These are phyloP conservation scores for Arabidopsis thaliana DNA, from an alignment of 345 rosid species.

Conservation along the genomic window TAIR10.1 NC_003071.7:10833001-10833500, in stretches of 20 bases:
- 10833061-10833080: too few species aligned
- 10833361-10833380: conserved; percentile 23
- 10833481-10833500: conserved; percentile 73
- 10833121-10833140: background rate
- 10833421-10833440: conserved; percentile 47
- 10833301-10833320: conserved; percentile 20
- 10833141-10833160: background rate
- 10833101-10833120: background rate
- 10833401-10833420: conserved; percentile 52
- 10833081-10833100: background rate
- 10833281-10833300: background rate
- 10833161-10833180: background rate
- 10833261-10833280: background rate
- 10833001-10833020: too few species aligned
- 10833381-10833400: conserved; percentile 72
- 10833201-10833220: background rate
- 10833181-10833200: conserved; percentile 7
- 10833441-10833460: conserved; percentile 57
- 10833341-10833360: conserved; percentile 7
- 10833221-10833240: background rate
- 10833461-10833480: conserved; percentile 59
- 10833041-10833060: too few species aligned
- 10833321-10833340: conserved; percentile 18
- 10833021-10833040: too few species aligned
- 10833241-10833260: conserved; percentile 24